phyloP scores from a whole-genome alignment of 2,329 filamentous ascomycete species.

The Talaromyces sp. region DNA sequence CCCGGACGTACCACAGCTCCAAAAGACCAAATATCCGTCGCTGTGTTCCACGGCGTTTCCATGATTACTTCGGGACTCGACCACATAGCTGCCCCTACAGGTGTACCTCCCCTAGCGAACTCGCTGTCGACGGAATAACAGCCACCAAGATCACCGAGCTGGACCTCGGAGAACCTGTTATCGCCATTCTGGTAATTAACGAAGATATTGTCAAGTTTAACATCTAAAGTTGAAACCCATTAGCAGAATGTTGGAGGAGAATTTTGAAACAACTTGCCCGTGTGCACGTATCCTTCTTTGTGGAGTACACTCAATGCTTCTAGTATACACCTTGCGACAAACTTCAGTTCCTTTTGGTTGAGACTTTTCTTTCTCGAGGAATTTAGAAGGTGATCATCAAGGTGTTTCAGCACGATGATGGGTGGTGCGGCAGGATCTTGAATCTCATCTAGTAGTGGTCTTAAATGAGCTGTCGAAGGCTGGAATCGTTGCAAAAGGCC shows the following conservation, averaged over 20 bases:
- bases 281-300: constrained; percentile 16
- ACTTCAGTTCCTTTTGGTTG: constrained; percentile 9
- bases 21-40: constrained; percentile 22
- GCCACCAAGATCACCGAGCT: constrained; percentile 20
- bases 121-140: constrained; percentile 13
- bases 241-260: not conserved
- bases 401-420: not conserved
- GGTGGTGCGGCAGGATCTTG: not conserved
- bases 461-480: not conserved
- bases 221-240: constrained; percentile 13
- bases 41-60: constrained; percentile 18
- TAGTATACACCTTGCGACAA: constrained; percentile 13
- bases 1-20: constrained; percentile 15
- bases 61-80: constrained; percentile 19
- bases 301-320: constrained; percentile 15
- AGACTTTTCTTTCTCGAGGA: not conserved
- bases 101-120: constrained; percentile 16
- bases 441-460: not conserved
- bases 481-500: not conserved
- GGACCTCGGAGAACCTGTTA: constrained; percentile 19
- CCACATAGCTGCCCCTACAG: constrained; percentile 19
- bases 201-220: constrained; percentile 20
- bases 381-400: not conserved
- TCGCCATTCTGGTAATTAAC: constrained; percentile 17
- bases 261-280: constrained; percentile 4